phyloP scores from a whole-genome alignment of 108 stramenopile species.

The Cylindrotheca fusiformis region DNA sequence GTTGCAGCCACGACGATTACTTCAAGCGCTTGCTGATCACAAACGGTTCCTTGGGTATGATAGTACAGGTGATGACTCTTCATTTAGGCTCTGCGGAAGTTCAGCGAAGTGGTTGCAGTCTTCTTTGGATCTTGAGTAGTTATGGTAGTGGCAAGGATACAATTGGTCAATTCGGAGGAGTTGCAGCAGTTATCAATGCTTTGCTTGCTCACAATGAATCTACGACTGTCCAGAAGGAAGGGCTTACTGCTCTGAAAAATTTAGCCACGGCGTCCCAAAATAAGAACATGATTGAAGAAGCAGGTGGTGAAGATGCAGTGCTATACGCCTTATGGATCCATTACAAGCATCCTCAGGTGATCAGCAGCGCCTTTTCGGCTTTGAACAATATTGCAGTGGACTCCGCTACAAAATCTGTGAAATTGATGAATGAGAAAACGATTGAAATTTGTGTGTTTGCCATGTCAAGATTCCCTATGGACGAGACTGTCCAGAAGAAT shows the following conservation, averaged over 20 bases:
- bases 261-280: slow-evolving; percentile 13
- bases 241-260: slow-evolving; percentile 24
- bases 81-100: slow-evolving; percentile 12
- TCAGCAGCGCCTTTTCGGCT: slow-evolving; percentile 27
- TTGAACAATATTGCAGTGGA: slow-evolving; percentile 37
- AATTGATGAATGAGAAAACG: slow-evolving; percentile 9
- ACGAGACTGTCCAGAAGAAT: slow-evolving; percentile 27
- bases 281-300: slow-evolving; percentile 10
- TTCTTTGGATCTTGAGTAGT: slow-evolving; percentile 16
- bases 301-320: slow-evolving; percentile 12
- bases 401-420: slow-evolving; percentile 13
- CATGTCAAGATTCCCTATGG: slow-evolving; percentile 23
- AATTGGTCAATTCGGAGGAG: slow-evolving; percentile 24
- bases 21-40: slow-evolving; percentile 12
- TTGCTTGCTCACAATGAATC: slow-evolving; percentile 28
- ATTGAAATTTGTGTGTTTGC: slow-evolving; percentile 15
- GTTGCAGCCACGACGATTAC: slow-evolving; percentile 19
- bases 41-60: slow-evolving; percentile 7
- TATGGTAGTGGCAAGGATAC: slow-evolving; percentile 20
- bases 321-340: slow-evolving; percentile 25
- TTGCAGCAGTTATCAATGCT: slow-evolving; percentile 23
- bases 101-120: slow-evolving; percentile 21
- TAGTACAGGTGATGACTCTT: slow-evolving; percentile 9
- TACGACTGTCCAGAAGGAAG: slow-evolving; percentile 25
- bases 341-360: slow-evolving; percentile 12